Percentiles rank a stretch among this genome's conserved stretches.
These are phyloP conservation scores for Amphirosellinia nigrospora DNA, from an alignment of 495 filamentous ascomycete species.

Conservation along the genomic window DNA sequence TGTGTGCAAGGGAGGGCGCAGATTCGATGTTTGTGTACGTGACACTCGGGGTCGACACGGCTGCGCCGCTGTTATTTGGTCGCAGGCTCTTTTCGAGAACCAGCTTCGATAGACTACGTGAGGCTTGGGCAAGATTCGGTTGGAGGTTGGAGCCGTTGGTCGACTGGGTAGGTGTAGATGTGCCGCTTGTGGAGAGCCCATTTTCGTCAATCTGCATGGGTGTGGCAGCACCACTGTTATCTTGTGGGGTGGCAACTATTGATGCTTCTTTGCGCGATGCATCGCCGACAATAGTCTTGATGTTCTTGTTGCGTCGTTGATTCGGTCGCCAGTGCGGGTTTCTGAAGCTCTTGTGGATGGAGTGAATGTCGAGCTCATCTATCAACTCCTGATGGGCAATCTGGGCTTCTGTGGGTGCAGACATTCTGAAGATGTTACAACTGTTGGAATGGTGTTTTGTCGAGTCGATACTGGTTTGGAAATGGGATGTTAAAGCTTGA, in stretches of 20 bases:
- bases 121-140: constrained; percentile 81
- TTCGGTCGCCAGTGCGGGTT: constrained; percentile 88
- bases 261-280: constrained; percentile 81
- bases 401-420: constrained; percentile 45
- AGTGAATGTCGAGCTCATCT: constrained; percentile 85
- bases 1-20: constrained; percentile 78
- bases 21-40: constrained; percentile 96
- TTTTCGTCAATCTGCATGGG: constrained; percentile 62
- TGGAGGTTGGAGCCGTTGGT: constrained; percentile 53
- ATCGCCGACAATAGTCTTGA: constrained; percentile 96
- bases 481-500: not conserved
- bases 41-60: constrained; percentile 68
- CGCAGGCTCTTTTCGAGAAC: constrained; percentile 73
- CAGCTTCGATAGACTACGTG: constrained; percentile 80
- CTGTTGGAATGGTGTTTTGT: constrained; percentile 9
- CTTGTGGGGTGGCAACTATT: constrained; percentile 77
- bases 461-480: not conserved
- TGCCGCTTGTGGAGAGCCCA: constrained; percentile 60
- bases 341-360: constrained; percentile 82
- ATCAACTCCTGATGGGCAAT: constrained; percentile 67
- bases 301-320: constrained; percentile 95
- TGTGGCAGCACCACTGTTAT: constrained; percentile 75
- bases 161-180: constrained; percentile 62
- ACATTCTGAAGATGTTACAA: constrained; percentile 28
- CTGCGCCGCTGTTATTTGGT: constrained; percentile 31